Percentiles rank a stretch among this genome's conserved stretches.
Conservation (phyloP, 2,329 filamentous ascomycete genomes). For the Reticulascus tulasneorum region DNA sequence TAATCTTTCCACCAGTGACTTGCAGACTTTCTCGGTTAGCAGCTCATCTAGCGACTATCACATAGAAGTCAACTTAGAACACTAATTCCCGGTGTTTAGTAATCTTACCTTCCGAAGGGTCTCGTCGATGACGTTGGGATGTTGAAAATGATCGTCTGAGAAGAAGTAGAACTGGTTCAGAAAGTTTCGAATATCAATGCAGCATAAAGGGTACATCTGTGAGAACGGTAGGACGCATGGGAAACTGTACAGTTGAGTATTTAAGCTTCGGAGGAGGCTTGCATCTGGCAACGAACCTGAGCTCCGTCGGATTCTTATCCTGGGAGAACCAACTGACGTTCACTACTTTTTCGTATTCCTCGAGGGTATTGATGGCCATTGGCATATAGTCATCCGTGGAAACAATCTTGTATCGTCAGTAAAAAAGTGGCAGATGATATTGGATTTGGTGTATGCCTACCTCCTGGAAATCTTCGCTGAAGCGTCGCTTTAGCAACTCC, state of each 20-base stretch:
- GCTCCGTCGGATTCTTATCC: slow-evolving; percentile 69
- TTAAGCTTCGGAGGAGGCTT: background rate
- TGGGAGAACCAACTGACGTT: slow-evolving; percentile 95
- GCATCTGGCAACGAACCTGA: slow-evolving; percentile 49
- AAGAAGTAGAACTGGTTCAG: slow-evolving; percentile 98
- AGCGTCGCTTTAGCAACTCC: slow-evolving; percentile 81
- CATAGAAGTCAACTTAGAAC: background rate
- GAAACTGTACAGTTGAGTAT: slow-evolving; percentile 61
- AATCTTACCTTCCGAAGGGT: slow-evolving; percentile 68
- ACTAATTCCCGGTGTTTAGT: background rate
- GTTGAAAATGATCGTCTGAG: slow-evolving; percentile 91
- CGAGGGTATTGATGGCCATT: slow-evolving; percentile 86
- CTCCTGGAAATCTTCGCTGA: slow-evolving; percentile 95
- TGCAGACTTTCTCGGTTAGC: slow-evolving; percentile 88
- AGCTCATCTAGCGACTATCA: slow-evolving; percentile 82
- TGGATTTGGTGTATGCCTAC: slow-evolving; percentile 35
- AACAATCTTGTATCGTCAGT: slow-evolving; percentile 47
- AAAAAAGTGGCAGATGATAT: slow-evolving; percentile 4
- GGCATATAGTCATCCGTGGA: slow-evolving; percentile 99
- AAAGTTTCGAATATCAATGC: slow-evolving; percentile 97
- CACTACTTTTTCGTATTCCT: slow-evolving; percentile 94
- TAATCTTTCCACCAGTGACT: slow-evolving; percentile 80
- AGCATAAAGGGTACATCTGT: slow-evolving; percentile 98
- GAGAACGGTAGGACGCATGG: slow-evolving; percentile 96
- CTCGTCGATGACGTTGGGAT: slow-evolving; percentile 84